Evolutionary conservation across 2,329 filamentous ascomycete genomes (phyloP).

Genomic region (Plectosphaerella cucumerina): DNA sequence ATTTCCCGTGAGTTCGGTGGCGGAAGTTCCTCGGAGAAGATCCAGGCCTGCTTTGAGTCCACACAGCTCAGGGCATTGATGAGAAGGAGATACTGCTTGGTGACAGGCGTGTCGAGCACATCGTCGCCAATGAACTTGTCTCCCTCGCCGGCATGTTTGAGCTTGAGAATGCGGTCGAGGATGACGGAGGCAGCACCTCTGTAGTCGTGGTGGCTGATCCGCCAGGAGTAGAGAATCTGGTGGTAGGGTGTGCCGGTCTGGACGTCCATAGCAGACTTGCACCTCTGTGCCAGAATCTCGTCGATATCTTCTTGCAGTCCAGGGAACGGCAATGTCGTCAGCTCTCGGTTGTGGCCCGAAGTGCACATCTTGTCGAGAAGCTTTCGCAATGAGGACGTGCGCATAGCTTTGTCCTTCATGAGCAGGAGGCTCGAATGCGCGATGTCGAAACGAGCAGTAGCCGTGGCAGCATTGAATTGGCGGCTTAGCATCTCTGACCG

Average conservation of each 20-base stretch:
- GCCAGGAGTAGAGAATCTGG: constrained; percentile 87
- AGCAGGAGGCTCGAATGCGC: constrained; percentile 76
- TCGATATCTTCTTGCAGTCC: constrained; percentile 77
- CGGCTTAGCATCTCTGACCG: constrained; percentile 74
- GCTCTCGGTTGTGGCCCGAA: constrained; percentile 57
- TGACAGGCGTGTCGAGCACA: constrained; percentile 58
- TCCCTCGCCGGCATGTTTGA: constrained; percentile 54
- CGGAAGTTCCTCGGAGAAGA: constrained; percentile 49
- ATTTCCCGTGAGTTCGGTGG: constrained; percentile 9
- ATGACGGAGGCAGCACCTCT: constrained; percentile 68
- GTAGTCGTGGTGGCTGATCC: constrained; percentile 79
- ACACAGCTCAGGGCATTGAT: constrained; percentile 93
- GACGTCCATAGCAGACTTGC: constrained; percentile 64
- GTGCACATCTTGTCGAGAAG: constrained; percentile 69
- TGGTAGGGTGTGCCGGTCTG: constrained; percentile 68
- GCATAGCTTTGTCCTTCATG: constrained; percentile 68
- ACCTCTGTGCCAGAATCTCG: constrained; percentile 68
- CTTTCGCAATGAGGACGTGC: constrained; percentile 65
- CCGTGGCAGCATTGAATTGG: constrained; percentile 77
- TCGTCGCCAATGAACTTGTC: constrained; percentile 53
- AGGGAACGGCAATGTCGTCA: constrained; percentile 75
- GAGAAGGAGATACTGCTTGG: constrained; percentile 78
- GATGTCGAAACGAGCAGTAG: constrained; percentile 74
- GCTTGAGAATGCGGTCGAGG: constrained; percentile 59
- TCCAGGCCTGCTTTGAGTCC: constrained; percentile 74